Conservation (phyloP, 306 rosid species). For the Prunus mongolica region DNA sequence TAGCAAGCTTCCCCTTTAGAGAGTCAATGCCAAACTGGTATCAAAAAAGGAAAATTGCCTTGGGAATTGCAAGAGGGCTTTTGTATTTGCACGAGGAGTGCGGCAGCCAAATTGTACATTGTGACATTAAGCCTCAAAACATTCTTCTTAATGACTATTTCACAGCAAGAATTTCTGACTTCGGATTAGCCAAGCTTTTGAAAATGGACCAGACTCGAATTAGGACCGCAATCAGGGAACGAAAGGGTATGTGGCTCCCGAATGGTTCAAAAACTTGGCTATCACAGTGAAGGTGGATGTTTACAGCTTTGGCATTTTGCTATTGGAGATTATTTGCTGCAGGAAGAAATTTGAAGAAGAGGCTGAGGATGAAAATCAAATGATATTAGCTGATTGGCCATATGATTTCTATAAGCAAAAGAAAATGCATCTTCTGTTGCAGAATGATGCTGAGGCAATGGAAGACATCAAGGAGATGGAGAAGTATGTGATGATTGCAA, state of each 20-base stretch:
- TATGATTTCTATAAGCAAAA: conserved; percentile 20
- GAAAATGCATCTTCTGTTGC: not conserved
- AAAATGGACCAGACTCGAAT: not conserved
- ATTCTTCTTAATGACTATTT: conserved; percentile 12
- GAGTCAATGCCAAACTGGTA: conserved; percentile 1
- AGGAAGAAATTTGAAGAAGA: not conserved
- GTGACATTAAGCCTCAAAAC: too few relatives aligned
- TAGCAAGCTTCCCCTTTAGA: conserved; percentile 7
- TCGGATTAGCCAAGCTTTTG: conserved; percentile 31
- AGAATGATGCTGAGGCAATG: conserved; percentile 16
- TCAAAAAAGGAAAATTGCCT: not conserved
- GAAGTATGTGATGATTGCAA: conserved; percentile 10
- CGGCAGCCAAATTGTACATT: too few relatives aligned
- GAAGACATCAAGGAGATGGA: conserved; percentile 18
- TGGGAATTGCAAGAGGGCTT: conserved; percentile 25
- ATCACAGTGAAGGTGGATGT: conserved; percentile 24
- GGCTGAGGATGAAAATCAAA: not conserved
- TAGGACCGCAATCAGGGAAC: too few relatives aligned
- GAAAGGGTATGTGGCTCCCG: too few relatives aligned
- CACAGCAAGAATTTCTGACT: not conserved
- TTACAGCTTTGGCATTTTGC: conserved; percentile 30
- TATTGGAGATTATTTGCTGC: conserved; percentile 16
- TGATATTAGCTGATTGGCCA: conserved; percentile 32
- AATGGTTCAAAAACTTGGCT: not conserved
- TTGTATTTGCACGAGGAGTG: not conserved